Conservation (phyloP, 371 early-diverging fungal species). For the Mortierella sp. region DNA sequence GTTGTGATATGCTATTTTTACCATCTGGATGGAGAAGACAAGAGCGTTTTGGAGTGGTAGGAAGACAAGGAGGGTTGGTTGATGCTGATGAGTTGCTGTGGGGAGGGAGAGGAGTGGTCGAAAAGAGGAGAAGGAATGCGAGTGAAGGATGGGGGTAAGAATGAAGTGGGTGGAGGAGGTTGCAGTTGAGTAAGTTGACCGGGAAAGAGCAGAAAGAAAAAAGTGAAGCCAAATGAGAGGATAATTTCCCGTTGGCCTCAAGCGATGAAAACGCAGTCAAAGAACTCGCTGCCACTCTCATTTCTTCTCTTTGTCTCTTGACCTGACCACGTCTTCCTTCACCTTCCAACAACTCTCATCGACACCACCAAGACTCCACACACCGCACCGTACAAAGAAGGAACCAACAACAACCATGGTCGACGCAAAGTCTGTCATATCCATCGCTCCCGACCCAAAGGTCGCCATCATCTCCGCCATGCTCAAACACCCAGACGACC, state of each 20-base stretch:
- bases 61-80: background rate
- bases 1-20: background rate
- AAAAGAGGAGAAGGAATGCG: background rate
- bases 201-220: background rate
- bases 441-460: slow-evolving; percentile 50
- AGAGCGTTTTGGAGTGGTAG: background rate
- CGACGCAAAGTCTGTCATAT: slow-evolving; percentile 53
- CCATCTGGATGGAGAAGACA: slow-evolving; percentile 1
- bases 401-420: slow-evolving; percentile 26
- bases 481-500: slow-evolving; percentile 94
- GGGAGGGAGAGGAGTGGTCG: background rate
- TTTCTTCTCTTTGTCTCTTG: background rate
- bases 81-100: background rate
- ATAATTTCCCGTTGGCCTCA: background rate
- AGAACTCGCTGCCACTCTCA: background rate
- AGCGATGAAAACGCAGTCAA: slow-evolving; percentile 6
- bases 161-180: background rate
- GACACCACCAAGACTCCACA: background rate
- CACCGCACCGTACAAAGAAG: background rate
- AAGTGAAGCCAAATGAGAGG: background rate
- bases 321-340: background rate
- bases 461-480: slow-evolving; percentile 67
- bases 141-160: background rate
- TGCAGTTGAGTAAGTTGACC: background rate
- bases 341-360: background rate